Conservation (phyloP, 2,329 filamentous ascomycete genomes). For the Podosphaera fusca region DNA sequence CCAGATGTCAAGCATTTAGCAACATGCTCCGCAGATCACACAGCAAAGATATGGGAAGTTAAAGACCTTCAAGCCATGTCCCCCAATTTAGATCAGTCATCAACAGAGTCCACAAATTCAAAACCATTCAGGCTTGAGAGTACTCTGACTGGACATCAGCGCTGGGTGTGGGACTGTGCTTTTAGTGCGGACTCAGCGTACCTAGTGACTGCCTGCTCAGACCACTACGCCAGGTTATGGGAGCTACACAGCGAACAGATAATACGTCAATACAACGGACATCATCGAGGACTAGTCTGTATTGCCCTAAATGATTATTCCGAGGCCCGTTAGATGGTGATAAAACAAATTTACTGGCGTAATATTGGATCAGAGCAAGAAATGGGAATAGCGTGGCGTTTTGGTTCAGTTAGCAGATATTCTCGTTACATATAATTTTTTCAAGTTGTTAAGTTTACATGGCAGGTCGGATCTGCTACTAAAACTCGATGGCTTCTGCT, state of each 20-base stretch:
- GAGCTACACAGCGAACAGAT: conserved; percentile 45
- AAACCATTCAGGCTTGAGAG: conserved; percentile 41
- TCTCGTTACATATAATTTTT: too few species aligned
- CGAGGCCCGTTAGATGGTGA: conserved; percentile 4
- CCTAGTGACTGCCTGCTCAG: conserved; percentile 49
- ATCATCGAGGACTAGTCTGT: conserved; percentile 33
- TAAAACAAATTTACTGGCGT: not conserved
- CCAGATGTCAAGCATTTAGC: conserved; percentile 54
- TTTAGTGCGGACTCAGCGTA: conserved; percentile 55
- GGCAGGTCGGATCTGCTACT: too few species aligned
- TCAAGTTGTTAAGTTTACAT: too few species aligned
- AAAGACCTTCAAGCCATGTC: conserved; percentile 36
- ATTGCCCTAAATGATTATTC: conserved; percentile 9
- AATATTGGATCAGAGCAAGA: not conserved
- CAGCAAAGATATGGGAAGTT: conserved; percentile 90
- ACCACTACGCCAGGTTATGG: conserved; percentile 54
- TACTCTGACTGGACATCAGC: conserved; percentile 46
- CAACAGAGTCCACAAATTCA: conserved; percentile 19
- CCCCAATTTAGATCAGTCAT: conserved; percentile 10
- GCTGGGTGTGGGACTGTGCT: conserved; percentile 62
- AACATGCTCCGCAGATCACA: conserved; percentile 54
- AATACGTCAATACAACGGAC: conserved; percentile 54
- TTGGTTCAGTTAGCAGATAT: too few species aligned
- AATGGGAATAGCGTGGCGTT: not conserved
- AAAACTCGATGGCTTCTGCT: too few species aligned